These are phyloP conservation scores for Tetrahymena borealis DNA, from an alignment of 73 alveolate genomes.

Conservation along the genomic window DNA sequence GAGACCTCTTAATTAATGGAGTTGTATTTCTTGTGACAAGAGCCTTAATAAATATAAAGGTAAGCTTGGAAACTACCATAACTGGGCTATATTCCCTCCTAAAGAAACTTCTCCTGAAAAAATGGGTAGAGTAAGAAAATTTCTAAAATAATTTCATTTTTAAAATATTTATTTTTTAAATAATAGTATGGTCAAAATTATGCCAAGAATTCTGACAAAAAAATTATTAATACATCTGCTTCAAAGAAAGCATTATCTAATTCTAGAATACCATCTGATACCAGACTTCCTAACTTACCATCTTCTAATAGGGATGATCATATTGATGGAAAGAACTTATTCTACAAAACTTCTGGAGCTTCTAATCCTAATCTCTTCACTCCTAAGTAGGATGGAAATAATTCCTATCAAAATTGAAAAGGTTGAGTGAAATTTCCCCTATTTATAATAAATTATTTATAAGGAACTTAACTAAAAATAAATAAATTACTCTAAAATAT, in stretches of 20 bases:
- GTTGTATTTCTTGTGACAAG: constrained; percentile 43
- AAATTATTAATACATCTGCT: background rate
- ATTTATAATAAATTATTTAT: background rate
- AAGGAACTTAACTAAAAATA: too few species aligned
- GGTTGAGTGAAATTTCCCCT: background rate
- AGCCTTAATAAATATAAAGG: constrained; percentile 31
- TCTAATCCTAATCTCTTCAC: background rate
- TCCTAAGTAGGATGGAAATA: background rate
- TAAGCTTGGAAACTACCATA: constrained; percentile 23
- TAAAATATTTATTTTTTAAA: background rate
- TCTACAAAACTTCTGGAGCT: background rate
- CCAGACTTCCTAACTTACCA: background rate
- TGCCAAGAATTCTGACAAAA: background rate
- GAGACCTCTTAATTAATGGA: constrained; percentile 19
- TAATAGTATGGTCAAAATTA: background rate
- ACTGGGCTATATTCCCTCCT: constrained; percentile 45
- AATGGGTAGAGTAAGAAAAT: constrained; percentile 38
- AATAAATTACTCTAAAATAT: too few species aligned
- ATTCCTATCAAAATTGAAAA: background rate
- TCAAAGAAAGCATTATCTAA: background rate
- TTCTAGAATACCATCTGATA: background rate
- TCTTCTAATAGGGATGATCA: background rate
- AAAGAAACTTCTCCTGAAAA: constrained; percentile 45
- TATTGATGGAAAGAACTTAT: background rate
- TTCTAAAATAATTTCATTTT: background rate